Percentiles rank a stretch among this genome's conserved stretches.
Evolutionary conservation across 768 basidiomycete species (phyloP).

Genomic region (Kwoniella mangroviensis): DNA sequence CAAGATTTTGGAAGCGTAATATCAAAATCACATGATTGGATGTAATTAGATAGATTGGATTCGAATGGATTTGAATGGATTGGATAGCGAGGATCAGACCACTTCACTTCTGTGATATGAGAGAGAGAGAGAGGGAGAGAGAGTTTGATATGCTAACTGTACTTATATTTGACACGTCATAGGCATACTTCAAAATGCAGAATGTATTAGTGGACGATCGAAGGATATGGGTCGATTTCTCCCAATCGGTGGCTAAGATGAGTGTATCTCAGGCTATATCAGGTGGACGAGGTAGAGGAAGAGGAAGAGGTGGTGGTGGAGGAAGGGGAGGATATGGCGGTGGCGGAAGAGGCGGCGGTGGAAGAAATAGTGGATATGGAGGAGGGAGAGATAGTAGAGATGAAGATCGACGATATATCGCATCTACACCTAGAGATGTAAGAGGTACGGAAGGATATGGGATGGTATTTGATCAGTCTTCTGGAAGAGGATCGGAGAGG

Average conservation of each 20-base stretch:
- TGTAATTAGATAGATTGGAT: too few species aligned
- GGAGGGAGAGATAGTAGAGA: slow-evolving; percentile 4
- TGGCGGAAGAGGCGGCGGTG: slow-evolving; percentile 76
- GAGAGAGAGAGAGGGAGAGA: too few species aligned
- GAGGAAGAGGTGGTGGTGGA: slow-evolving; percentile 54
- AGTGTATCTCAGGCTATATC: slow-evolving; percentile 71
- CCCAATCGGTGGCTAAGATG: slow-evolving; percentile 89
- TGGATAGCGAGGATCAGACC: too few species aligned
- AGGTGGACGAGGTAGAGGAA: slow-evolving; percentile 39
- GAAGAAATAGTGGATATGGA: slow-evolving; percentile 59
- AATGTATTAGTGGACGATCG: slow-evolving; percentile 93
- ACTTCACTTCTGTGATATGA: too few species aligned
- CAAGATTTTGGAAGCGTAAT: too few species aligned
- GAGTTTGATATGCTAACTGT: background rate
- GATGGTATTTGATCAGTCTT: slow-evolving; percentile 24
- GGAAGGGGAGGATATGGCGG: slow-evolving; percentile 58
- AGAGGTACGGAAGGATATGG: slow-evolving; percentile 25
- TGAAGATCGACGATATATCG: slow-evolving; percentile 12
- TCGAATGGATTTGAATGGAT: too few species aligned
- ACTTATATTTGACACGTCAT: background rate
- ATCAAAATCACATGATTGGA: too few species aligned
- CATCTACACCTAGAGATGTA: slow-evolving; percentile 19
- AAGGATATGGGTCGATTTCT: slow-evolving; percentile 99
- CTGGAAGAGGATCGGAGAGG: background rate
- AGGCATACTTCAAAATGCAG: slow-evolving; percentile 99